phyloP scores from a whole-genome alignment of 2,329 filamentous ascomycete species.

The Fusarium tjaetaba region DNA sequence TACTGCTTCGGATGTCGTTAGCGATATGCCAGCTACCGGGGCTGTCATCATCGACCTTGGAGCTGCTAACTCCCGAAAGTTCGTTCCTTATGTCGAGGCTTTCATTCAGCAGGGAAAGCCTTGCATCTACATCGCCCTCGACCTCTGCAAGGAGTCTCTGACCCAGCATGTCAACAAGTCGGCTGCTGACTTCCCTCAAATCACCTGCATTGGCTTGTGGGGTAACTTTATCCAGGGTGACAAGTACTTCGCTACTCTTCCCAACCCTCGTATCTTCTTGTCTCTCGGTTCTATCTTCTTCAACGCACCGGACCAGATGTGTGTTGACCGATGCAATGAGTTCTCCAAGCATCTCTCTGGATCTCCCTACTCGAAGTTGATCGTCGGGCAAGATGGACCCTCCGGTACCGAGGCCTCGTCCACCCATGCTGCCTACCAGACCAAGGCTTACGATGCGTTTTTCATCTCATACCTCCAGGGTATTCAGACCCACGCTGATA shows the following conservation, averaged over 20 bases:
- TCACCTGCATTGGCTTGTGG: slow-evolving; percentile 31
- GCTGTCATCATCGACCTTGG: slow-evolving; percentile 34
- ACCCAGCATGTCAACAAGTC: slow-evolving; percentile 13
- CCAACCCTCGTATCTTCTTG: slow-evolving; percentile 15
- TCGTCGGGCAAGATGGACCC: slow-evolving; percentile 33
- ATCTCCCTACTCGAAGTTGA: background rate
- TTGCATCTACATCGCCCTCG: slow-evolving; percentile 30
- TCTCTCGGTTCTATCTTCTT: slow-evolving; percentile 33
- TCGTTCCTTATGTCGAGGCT: slow-evolving; percentile 29
- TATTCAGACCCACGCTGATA: slow-evolving; percentile 15
- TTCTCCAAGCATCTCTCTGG: slow-evolving; percentile 13
- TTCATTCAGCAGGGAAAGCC: slow-evolving; percentile 26
- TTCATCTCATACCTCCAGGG: slow-evolving; percentile 16
- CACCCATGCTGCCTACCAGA: slow-evolving; percentile 18
- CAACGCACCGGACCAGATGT: slow-evolving; percentile 31
- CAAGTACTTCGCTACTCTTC: slow-evolving; percentile 11
- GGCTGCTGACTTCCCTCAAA: slow-evolving; percentile 8
- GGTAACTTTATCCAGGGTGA: slow-evolving; percentile 37
- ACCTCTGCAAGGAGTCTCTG: slow-evolving; percentile 18
- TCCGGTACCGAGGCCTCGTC: background rate
- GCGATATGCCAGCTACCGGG: background rate
- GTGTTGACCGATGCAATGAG: slow-evolving; percentile 16
- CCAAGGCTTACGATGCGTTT: slow-evolving; percentile 23
- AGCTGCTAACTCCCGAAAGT: slow-evolving; percentile 35
- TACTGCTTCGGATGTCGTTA: slow-evolving; percentile 24